Conservation (phyloP, 345 rosid genomes). For the Carallia pectinifolia region DNA sequence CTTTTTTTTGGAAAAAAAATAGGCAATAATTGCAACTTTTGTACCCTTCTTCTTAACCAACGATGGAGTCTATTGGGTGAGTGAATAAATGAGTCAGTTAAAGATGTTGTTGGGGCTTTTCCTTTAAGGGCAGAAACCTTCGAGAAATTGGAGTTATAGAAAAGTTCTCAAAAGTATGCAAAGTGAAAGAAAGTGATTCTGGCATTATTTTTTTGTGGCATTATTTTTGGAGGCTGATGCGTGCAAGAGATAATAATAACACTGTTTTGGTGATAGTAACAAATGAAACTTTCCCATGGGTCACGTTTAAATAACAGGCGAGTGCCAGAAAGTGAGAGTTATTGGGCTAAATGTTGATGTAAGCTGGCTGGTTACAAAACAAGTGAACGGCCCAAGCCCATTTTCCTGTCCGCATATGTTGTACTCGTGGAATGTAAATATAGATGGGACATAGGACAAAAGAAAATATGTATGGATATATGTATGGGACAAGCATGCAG, state of each 20-base stretch:
- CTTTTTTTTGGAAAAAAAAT: background rate
- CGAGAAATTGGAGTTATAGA: background rate
- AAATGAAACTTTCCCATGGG: too few relatives aligned
- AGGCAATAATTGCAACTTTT: background rate
- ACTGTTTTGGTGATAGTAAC: too few relatives aligned
- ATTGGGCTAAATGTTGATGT: too few relatives aligned
- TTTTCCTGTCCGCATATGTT: too few relatives aligned
- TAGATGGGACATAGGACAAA: background rate
- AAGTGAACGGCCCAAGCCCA: too few relatives aligned
- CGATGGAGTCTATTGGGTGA: background rate
- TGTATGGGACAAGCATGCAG: too few relatives aligned
- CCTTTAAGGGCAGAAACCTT: background rate
- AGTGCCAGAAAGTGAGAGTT: too few relatives aligned
- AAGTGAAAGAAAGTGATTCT: background rate
- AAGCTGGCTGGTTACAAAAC: too few relatives aligned
- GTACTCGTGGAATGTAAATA: too few relatives aligned
- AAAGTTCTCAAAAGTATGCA: background rate
- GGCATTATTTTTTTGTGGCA: background rate
- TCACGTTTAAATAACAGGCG: too few relatives aligned
- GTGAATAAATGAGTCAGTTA: constrained; percentile 5
- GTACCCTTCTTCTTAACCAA: background rate
- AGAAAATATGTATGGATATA: too few relatives aligned
- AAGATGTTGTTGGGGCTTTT: background rate
- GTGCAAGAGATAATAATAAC: background rate
- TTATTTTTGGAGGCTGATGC: background rate